A percentile compares a stretch with the other conserved stretches of the same genome.
Evolutionary conservation across 164 flowering plant genomes (phyloP).

Genomic region (Chimonanthus praecox): DNA sequence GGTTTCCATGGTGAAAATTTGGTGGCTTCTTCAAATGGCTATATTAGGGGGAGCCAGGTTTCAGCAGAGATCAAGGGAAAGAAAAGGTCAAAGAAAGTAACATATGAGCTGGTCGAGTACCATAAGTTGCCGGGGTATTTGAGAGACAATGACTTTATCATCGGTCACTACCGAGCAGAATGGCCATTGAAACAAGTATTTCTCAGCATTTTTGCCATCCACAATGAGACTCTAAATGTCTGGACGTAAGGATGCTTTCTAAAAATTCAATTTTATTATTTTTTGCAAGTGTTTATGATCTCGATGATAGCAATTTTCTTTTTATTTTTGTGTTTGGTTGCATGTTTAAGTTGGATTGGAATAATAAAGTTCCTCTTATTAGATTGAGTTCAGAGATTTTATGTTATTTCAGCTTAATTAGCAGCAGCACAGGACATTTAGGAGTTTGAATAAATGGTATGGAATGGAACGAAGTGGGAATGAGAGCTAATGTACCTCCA

Average conservation of each 20-base stretch:
- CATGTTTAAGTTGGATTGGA: not conserved
- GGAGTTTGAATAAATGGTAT: too few species aligned
- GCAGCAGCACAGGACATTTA: too few species aligned
- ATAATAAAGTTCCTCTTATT: not conserved
- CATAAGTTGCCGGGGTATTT: conserved; percentile 81
- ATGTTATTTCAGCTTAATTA: too few species aligned
- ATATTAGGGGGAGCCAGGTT: conserved; percentile 15
- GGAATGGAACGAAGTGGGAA: too few species aligned
- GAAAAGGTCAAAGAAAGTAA: conserved; percentile 87
- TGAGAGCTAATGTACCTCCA: too few species aligned
- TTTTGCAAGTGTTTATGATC: not conserved
- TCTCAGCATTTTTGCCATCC: conserved; percentile 83
- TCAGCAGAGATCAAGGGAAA: conserved; percentile 58
- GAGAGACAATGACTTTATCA: conserved; percentile 88
- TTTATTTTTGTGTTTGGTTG: not conserved
- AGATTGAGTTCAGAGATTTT: too few species aligned
- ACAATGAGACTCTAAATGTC: conserved; percentile 92
- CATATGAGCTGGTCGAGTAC: conserved; percentile 94
- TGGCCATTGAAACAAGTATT: conserved; percentile 89
- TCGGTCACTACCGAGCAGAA: conserved; percentile 81
- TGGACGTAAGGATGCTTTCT: conserved; percentile 76
- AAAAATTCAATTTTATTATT: not conserved
- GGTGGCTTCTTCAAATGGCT: conserved; percentile 13
- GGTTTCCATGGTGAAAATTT: conserved; percentile 10
- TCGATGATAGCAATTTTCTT: not conserved